These are phyloP conservation scores for Cantharellus cinnabarinus DNA, from an alignment of 768 basidiomycete species.

Conservation along the genomic window DNA sequence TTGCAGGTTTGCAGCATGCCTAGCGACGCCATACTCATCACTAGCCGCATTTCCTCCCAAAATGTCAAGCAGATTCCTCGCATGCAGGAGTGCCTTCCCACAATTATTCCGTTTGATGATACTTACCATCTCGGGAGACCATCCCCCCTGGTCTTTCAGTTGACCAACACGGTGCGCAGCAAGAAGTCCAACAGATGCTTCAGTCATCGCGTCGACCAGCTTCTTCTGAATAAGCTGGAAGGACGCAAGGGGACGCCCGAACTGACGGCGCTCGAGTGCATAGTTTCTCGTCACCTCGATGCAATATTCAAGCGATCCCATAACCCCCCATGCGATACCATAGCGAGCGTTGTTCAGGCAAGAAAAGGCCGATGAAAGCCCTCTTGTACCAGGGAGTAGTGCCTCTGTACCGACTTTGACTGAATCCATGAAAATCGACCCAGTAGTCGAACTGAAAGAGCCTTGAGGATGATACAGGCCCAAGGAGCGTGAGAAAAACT, in stretches of 20 bases:
- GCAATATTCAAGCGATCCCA: constrained; percentile 91
- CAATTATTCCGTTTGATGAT: constrained; percentile 92
- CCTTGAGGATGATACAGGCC: background rate
- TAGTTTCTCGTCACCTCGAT: constrained; percentile 57
- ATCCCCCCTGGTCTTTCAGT: constrained; percentile 57
- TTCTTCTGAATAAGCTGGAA: constrained; percentile 99
- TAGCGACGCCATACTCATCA: constrained; percentile 92
- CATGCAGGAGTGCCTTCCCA: constrained; percentile 73
- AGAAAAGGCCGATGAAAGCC: constrained; percentile 71
- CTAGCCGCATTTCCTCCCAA: constrained; percentile 85
- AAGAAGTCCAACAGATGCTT: constrained; percentile 56
- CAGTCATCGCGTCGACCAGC: constrained; percentile 80
- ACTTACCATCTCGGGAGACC: constrained; percentile 85
- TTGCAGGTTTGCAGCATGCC: constrained; percentile 87
- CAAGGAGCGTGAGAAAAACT: constrained; percentile 16
- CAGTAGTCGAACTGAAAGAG: constrained; percentile 33
- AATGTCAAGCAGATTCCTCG: constrained; percentile 66
- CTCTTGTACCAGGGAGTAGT: constrained; percentile 55
- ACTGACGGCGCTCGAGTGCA: constrained; percentile 78
- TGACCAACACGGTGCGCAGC: constrained; percentile 67
- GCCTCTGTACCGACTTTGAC: constrained; percentile 57
- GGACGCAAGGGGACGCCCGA: constrained; percentile 69
- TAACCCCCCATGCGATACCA: constrained; percentile 88
- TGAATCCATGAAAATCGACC: constrained; percentile 82
- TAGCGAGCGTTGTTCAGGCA: constrained; percentile 81